Evolutionary conservation across 2,329 filamentous ascomycete genomes (phyloP).

Genomic region (Paecilomyces variotii): DNA sequence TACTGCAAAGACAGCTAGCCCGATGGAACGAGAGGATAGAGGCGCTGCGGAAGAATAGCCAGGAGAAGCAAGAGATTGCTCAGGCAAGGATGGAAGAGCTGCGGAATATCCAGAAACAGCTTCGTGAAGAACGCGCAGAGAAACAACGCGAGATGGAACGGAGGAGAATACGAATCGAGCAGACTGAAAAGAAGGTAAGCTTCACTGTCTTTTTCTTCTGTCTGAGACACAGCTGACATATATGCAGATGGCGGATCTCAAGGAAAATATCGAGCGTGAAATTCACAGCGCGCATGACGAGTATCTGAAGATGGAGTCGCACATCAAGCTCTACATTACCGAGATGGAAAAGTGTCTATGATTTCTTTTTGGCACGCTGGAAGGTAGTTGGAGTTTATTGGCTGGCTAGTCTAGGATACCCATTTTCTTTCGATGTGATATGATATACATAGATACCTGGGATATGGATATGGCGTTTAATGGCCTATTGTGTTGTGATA

Average conservation of each 20-base stretch:
- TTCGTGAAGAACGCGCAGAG: conserved; percentile 77
- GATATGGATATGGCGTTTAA: not conserved
- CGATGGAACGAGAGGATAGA: conserved; percentile 85
- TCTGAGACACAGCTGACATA: conserved; percentile 11
- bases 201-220: conserved; percentile 1
- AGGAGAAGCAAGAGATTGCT: conserved; percentile 71
- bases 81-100: conserved; percentile 88
- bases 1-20: conserved; percentile 73
- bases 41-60: conserved; percentile 69
- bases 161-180: conserved; percentile 85
- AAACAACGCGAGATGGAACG: conserved; percentile 90
- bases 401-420: conserved; percentile 31
- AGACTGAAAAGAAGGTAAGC: conserved; percentile 93
- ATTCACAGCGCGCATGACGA: conserved; percentile 84
- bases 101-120: conserved; percentile 65
- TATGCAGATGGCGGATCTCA: conserved; percentile 84
- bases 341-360: conserved; percentile 91
- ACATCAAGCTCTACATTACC: conserved; percentile 95
- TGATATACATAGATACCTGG: conserved; percentile 6
- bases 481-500: conserved; percentile 2
- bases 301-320: conserved; percentile 94
- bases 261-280: conserved; percentile 94
- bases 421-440: conserved; percentile 17
- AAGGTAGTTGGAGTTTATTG: conserved; percentile 26
- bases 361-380: conserved; percentile 9